Conservation (phyloP, 75 land plant genomes). For the Pseudotsuga menziesii region DNA sequence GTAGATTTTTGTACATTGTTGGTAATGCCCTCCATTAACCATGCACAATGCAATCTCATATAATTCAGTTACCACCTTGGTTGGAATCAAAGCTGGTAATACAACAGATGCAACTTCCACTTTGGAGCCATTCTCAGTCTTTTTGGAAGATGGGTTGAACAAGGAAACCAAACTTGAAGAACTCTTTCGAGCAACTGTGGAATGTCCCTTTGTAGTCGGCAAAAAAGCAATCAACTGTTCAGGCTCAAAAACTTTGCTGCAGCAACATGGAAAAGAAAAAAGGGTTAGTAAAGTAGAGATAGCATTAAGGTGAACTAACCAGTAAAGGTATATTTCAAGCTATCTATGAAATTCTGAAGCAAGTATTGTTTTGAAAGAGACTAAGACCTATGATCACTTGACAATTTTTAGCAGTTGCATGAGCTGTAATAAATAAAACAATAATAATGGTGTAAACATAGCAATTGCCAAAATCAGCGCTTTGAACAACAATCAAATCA, state of each 20-base stretch:
- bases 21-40: conserved; percentile 16
- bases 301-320: not conserved
- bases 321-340: not conserved
- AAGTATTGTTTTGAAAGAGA: not conserved
- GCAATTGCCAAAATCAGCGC: too few relatives aligned
- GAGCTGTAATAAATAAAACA: too few relatives aligned
- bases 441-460: too few relatives aligned
- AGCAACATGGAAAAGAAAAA: conserved; percentile 1
- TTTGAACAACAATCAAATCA: too few relatives aligned
- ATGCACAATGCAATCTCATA: conserved; percentile 17
- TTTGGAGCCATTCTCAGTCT: conserved; percentile 7
- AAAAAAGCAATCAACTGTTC: conserved; percentile 12
- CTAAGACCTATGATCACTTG: not conserved
- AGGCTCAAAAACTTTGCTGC: conserved; percentile 21
- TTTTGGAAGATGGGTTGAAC: conserved; percentile 6
- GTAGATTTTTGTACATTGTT: conserved; percentile 21
- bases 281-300: conserved; percentile 1
- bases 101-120: conserved; percentile 8
- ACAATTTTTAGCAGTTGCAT: not conserved
- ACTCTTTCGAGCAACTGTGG: not conserved
- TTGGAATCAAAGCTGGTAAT: conserved; percentile 23
- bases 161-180: conserved; percentile 2
- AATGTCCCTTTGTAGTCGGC: conserved; percentile 7
- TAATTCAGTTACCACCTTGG: conserved; percentile 24
- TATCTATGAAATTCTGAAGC: not conserved